These are phyloP conservation scores for Terana coerulea DNA, from an alignment of 768 basidiomycete genomes.

Conservation along the genomic window DNA sequence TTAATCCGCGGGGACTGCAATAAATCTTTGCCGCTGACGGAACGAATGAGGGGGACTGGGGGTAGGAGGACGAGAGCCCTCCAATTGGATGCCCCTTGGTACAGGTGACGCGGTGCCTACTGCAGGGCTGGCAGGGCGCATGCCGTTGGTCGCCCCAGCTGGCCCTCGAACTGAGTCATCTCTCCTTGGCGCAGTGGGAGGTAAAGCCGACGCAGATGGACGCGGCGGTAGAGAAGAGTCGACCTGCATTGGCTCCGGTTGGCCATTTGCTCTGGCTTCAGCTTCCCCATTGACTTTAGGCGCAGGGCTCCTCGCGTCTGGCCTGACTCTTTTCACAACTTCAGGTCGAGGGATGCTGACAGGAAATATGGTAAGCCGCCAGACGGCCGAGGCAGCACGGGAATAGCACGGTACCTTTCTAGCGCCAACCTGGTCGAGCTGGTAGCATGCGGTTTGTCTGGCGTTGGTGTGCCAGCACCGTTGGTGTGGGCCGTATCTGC, in stretches of 20 bases:
- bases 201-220: background rate
- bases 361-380: conserved; percentile 8
- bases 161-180: conserved; percentile 8
- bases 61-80: conserved; percentile 19
- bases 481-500: conserved; percentile 39
- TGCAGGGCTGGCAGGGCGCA: background rate
- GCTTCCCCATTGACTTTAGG: conserved; percentile 7
- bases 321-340: conserved; percentile 60
- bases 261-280: conserved; percentile 5
- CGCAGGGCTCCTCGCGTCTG: conserved; percentile 31
- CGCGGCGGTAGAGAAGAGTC: conserved; percentile 17
- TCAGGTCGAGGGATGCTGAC: conserved; percentile 76
- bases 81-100: conserved; percentile 11
- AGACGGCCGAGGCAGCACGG: background rate
- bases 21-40: conserved; percentile 29
- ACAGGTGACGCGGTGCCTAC: background rate
- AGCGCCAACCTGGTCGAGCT: conserved; percentile 52
- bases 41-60: conserved; percentile 13
- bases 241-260: conserved; percentile 34
- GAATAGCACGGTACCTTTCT: conserved; percentile 49
- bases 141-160: background rate
- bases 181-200: conserved; percentile 7
- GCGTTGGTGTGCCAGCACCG: conserved; percentile 21
- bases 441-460: conserved; percentile 29
- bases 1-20: conserved; percentile 36